Evolutionary conservation across 78 protist genomes (phyloP), one percentile per base, ranked within the genome.

Genomic region (Guillardia theta): DNA sequence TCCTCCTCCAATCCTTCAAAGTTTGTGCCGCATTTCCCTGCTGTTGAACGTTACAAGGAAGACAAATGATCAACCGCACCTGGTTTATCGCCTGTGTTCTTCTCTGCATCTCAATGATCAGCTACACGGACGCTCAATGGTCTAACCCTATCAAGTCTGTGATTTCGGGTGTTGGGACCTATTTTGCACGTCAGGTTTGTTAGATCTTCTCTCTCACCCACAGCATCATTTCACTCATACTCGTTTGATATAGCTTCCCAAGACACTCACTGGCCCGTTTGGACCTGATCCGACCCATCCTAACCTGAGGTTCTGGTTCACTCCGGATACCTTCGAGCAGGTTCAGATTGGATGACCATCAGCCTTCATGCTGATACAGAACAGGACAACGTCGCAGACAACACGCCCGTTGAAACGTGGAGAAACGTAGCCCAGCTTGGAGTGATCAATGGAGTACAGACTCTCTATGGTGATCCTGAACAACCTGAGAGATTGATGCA

Each of bases 61-160:
- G n/a, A n/a, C n/a, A n/a, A n/a, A n/a, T n/a, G n/a, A n/a, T n/a
- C n/a, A n/a, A n/a, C n/a, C n/a, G n/a, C n/a, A n/a, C n/a, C n/a
- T n/a, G n/a, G n/a, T n/a, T n/a, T n/a, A n/a, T n/a, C n/a, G n/a
- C n/a, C n/a, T n/a, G n/a, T n/a, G n/a, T n/a, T n/a, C n/a, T n/a
- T n/a, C n/a, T n/a, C n/a, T n/a, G n/a, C n/a, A n/a, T n/a, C n/a
- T n/a, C n/a, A n/a, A n/a, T n/a, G n/a, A n/a, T n/a, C n/a, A n/a
- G n/a, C n/a, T n/a, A n/a, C n/a, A n/a, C 62, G 62, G 83, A 70
- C 4, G 83, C 83, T 12, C 83, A 70, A 33, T 70, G 83, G 83
- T 36, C 83, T 1, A 43, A 70, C 83, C 4, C 33, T 15, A 70
- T 43, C 5, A 70, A 70, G 83, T 70, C 83, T 24, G 83, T 70